These are phyloP conservation scores for Cercospora canescens DNA, from an alignment of 2,329 filamentous ascomycete genomes.

Conservation along the genomic window DNA sequence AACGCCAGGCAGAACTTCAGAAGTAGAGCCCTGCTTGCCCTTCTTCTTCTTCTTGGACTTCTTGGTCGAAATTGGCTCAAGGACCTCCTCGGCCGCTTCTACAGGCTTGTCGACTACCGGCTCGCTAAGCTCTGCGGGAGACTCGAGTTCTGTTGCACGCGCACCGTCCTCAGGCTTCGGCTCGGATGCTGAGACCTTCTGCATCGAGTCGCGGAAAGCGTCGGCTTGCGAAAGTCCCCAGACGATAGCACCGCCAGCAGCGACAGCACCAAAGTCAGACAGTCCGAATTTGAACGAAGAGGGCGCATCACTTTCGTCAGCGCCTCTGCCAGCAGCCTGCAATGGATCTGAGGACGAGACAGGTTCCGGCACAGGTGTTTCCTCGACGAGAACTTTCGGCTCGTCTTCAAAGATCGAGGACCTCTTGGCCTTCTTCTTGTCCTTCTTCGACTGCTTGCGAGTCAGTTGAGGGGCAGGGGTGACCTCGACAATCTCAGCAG, in stretches of 20 bases:
- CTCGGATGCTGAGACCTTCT: neutral
- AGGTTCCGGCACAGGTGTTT: neutral
- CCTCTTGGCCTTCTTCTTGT: constrained; percentile 43
- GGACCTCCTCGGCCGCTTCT: neutral
- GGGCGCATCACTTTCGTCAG: neutral
- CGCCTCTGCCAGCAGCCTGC: neutral
- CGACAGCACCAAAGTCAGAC: constrained; percentile 20
- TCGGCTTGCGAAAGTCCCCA: constrained; percentile 26
- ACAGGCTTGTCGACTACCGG: neutral
- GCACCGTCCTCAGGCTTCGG: neutral
- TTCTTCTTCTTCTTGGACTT: constrained; percentile 31
- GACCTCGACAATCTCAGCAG: constrained; percentile 9
- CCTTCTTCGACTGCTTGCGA: constrained; percentile 43
- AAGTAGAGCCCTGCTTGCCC: constrained; percentile 14
- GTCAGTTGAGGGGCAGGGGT: constrained; percentile 19
- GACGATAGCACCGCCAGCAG: constrained; percentile 6
- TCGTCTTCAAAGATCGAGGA: constrained; percentile 23
- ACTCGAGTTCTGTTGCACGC: neutral
- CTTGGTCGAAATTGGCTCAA: constrained; percentile 9
- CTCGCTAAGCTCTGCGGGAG: neutral
- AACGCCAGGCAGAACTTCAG: neutral
- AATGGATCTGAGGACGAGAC: neutral
- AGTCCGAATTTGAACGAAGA: constrained; percentile 13
- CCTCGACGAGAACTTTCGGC: neutral
- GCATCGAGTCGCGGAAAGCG: constrained; percentile 22